phyloP scores from a whole-genome alignment of 805 yeast species.

The Ogataea ganodermae region DNA sequence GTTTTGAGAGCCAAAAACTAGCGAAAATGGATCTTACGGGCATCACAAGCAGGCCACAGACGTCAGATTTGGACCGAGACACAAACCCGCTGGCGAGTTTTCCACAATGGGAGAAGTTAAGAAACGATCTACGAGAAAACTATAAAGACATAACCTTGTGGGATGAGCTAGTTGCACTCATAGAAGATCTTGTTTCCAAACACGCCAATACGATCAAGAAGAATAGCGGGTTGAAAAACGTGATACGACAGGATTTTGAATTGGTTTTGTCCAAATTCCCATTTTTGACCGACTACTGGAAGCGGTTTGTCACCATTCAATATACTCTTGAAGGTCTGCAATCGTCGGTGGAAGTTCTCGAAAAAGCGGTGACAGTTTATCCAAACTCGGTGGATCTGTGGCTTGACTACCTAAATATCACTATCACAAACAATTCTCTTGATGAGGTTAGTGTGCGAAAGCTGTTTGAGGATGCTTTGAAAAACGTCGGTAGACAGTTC shows the following conservation, averaged over 20 bases:
- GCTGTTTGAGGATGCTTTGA: conserved; percentile 51
- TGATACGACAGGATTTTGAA: conserved; percentile 36
- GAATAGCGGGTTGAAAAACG: conserved; percentile 16
- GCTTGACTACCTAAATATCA: conserved; percentile 62
- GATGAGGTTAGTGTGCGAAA: conserved; percentile 36
- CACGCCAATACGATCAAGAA: conserved; percentile 21
- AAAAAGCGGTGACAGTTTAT: conserved; percentile 46
- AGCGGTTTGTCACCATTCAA: conserved; percentile 54
- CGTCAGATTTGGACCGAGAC: not conserved
- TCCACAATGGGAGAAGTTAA: conserved; percentile 33
- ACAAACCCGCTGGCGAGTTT: conserved; percentile 19
- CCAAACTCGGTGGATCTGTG: conserved; percentile 68
- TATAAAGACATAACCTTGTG: conserved; percentile 27
- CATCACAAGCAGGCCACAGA: not conserved
- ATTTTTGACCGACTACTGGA: conserved; percentile 63
- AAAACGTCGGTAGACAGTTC: conserved; percentile 67
- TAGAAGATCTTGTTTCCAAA: conserved; percentile 28
- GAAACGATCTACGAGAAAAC: conserved; percentile 26
- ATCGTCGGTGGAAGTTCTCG: conserved; percentile 48
- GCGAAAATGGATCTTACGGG: conserved; percentile 6
- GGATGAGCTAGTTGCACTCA: conserved; percentile 27
- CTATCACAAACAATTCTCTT: conserved; percentile 44
- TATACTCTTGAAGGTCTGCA: conserved; percentile 58
- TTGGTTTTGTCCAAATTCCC: conserved; percentile 58
- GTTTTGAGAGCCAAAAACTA: too few species aligned